Evolutionary conservation across 805 yeast species (phyloP).

Genomic region (Lipomyces sp.): DNA sequence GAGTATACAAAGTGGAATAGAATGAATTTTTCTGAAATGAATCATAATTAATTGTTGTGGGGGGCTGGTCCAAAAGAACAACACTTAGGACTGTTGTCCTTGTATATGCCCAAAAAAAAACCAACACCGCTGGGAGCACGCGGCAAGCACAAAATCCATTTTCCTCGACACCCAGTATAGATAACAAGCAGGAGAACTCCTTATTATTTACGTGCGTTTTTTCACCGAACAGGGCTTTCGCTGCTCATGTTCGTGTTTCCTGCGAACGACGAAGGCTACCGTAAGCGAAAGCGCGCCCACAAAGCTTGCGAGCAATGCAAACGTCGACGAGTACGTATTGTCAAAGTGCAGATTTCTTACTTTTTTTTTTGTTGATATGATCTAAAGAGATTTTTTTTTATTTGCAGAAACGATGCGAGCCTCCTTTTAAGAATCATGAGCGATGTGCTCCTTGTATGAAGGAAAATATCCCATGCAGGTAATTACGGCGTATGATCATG

Average conservation of each 20-base stretch:
- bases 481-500: neutral
- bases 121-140: too few relatives aligned
- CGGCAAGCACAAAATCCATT: too few relatives aligned
- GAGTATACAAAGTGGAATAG: too few relatives aligned
- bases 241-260: slow-evolving; percentile 51
- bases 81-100: too few relatives aligned
- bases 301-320: slow-evolving; percentile 52
- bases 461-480: slow-evolving; percentile 44
- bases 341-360: neutral
- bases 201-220: neutral
- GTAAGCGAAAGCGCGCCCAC: slow-evolving; percentile 51
- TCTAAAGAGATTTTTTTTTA: neutral
- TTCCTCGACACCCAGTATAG: neutral
- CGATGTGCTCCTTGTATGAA: slow-evolving; percentile 46
- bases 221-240: slow-evolving; percentile 5
- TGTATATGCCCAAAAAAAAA: too few relatives aligned
- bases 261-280: slow-evolving; percentile 50
- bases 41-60: too few relatives aligned
- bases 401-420: slow-evolving; percentile 43
- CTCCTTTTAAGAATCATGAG: slow-evolving; percentile 40
- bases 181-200: neutral
- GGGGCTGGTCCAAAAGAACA: too few relatives aligned
- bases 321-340: slow-evolving; percentile 43
- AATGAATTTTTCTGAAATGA: too few relatives aligned
- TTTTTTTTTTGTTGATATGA: neutral